Percentiles rank a stretch among this genome's conserved stretches.
phyloP scores from a whole-genome alignment of 2,329 filamentous ascomycete genomes.

The Colletotrichum graminicola region DNA sequence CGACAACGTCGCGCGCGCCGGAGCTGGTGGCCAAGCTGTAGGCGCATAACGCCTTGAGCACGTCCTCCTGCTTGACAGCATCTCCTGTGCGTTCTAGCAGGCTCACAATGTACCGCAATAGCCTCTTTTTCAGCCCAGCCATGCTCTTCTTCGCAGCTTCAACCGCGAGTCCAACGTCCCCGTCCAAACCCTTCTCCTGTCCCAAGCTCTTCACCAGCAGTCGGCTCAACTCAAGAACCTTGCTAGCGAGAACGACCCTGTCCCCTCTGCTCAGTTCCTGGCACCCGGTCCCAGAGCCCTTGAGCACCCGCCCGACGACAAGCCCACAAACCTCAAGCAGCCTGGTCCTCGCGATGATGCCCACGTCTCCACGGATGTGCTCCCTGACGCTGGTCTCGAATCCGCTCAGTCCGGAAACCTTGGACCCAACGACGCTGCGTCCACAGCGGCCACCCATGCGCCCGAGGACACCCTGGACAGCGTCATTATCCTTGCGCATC shows the following conservation, averaged over 20 bases:
- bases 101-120: conserved; percentile 77
- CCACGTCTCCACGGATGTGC: conserved; percentile 2
- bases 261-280: conserved; percentile 57
- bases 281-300: conserved; percentile 49
- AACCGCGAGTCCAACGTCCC: conserved; percentile 56
- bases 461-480: conserved; percentile 77
- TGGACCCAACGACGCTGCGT: conserved; percentile 75
- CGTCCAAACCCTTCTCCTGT: conserved; percentile 54
- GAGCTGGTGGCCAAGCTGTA: conserved; percentile 86
- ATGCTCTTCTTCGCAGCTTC: conserved; percentile 75
- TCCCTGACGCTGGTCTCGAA: conserved; percentile 53
- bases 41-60: conserved; percentile 82
- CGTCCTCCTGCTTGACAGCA: conserved; percentile 59
- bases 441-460: conserved; percentile 84
- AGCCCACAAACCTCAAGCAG: conserved; percentile 66
- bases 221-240: conserved; percentile 80
- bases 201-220: conserved; percentile 80
- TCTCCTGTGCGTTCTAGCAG: conserved; percentile 74
- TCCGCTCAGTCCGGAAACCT: conserved; percentile 67
- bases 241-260: conserved; percentile 71
- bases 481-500: conserved; percentile 84
- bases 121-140: conserved; percentile 69
- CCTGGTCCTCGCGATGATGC: conserved; percentile 58
- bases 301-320: conserved; percentile 63
- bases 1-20: conserved; percentile 81